These are phyloP conservation scores for Chamaecyparis obtusa DNA, from an alignment of 75 land plant genomes.

Conservation along the genomic window DNA sequence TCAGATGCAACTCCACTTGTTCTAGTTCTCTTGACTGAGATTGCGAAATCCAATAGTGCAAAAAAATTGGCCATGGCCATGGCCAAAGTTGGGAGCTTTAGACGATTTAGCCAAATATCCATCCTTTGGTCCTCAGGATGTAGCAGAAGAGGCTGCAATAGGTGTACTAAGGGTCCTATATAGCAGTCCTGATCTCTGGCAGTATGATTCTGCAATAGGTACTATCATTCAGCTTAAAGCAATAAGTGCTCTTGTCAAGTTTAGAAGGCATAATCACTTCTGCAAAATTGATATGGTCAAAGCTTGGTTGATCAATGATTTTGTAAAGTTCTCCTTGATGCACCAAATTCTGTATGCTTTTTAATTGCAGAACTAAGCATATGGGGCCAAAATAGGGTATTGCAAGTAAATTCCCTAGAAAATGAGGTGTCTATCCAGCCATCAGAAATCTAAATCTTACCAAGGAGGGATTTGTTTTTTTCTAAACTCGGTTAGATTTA, in stretches of 20 bases:
- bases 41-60: conserved; percentile 72
- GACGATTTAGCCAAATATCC: conserved; percentile 84
- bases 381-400: conserved; percentile 92
- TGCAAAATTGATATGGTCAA: no score
- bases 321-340: conserved; percentile 66
- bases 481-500: no score
- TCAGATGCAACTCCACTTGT: conserved; percentile 80
- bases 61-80: conserved; percentile 44
- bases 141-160: no score
- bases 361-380: conserved; percentile 66
- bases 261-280: no score
- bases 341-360: conserved; percentile 63
- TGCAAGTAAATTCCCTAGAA: conserved; percentile 59
- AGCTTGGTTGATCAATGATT: background rate
- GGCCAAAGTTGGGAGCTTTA: conserved; percentile 92
- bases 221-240: no score
- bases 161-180: no score
- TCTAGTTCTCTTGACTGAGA: conserved; percentile 57
- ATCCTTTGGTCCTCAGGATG: conserved; percentile 85
- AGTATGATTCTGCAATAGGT: no score
- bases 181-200: no score
- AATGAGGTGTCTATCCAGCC: no score
- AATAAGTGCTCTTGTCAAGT: no score
- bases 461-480: no score
- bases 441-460: no score